Percentiles rank a stretch among this genome's conserved stretches.
phyloP scores from a whole-genome alignment of 306 rosid species.

The Rosa persica region DNA sequence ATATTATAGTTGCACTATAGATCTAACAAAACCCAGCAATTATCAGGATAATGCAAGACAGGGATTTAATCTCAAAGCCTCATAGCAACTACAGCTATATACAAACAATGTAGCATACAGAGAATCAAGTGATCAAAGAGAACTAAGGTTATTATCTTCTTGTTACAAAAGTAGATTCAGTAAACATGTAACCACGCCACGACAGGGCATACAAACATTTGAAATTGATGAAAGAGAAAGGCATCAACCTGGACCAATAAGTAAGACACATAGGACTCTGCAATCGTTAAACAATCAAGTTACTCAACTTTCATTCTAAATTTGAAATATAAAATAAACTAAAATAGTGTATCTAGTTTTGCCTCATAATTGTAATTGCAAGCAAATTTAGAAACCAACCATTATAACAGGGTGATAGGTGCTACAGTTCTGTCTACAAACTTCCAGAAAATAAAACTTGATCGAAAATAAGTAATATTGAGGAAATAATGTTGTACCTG shows the following conservation, averaged over 20 bases:
- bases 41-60: neutral
- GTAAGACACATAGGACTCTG: neutral
- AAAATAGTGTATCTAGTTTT: neutral
- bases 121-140: neutral
- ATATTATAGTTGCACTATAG: neutral
- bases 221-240: neutral
- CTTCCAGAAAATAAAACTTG: neutral
- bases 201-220: neutral
- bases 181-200: neutral
- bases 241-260: neutral
- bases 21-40: conserved; percentile 6
- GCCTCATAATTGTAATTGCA: neutral
- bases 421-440: neutral
- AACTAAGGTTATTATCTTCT: neutral
- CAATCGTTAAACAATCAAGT: neutral
- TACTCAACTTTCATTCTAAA: neutral
- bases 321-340: neutral
- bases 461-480: no score
- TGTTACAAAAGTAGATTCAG: neutral
- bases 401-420: neutral
- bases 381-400: neutral
- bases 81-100: neutral
- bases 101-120: neutral
- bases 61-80: neutral
- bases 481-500: conserved; percentile 52